These are phyloP conservation scores for Diaporthe australafricana DNA, from an alignment of 2,329 filamentous ascomycete species.

Conservation along the genomic window DNA sequence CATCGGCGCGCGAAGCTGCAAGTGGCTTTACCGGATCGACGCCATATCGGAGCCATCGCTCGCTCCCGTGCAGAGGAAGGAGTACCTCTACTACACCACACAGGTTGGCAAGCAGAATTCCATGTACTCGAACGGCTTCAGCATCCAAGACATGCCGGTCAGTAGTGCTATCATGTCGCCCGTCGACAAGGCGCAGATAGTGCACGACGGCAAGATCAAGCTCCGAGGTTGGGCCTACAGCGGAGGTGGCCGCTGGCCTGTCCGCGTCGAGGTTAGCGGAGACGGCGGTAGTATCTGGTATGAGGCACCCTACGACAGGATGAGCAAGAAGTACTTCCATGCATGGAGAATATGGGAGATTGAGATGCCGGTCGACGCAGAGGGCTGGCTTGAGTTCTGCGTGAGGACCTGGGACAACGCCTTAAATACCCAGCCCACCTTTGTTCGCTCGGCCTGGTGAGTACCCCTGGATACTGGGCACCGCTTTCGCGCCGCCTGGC, in stretches of 20 bases:
- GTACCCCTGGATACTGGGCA: constrained; percentile 4
- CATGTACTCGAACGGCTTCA: constrained; percentile 68
- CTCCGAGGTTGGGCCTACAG: constrained; percentile 70
- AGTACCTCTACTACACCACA: constrained; percentile 77
- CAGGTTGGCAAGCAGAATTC: constrained; percentile 77
- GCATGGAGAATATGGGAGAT: constrained; percentile 75
- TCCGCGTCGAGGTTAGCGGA: constrained; percentile 71
- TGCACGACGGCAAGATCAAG: constrained; percentile 69
- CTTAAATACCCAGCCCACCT: constrained; percentile 69
- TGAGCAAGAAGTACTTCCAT: constrained; percentile 71
- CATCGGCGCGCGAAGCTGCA: constrained; percentile 73
- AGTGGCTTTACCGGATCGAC: constrained; percentile 73
- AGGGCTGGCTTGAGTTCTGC: constrained; percentile 71
- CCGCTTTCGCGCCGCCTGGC: no score
- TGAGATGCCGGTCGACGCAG: constrained; percentile 70
- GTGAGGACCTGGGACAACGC: constrained; percentile 72
- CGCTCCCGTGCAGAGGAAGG: constrained; percentile 72
- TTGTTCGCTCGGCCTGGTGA: constrained; percentile 64
- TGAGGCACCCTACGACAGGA: constrained; percentile 67
- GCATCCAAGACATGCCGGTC: constrained; percentile 80
- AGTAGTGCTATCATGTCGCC: constrained; percentile 75
- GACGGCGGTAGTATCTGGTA: constrained; percentile 77
- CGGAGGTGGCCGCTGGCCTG: constrained; percentile 69
- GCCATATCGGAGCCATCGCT: constrained; percentile 66
- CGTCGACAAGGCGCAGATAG: constrained; percentile 67